Base-by-base conservation (phyloP, 2,329 filamentous ascomycete species). In the Xylaria sp. region DNA sequence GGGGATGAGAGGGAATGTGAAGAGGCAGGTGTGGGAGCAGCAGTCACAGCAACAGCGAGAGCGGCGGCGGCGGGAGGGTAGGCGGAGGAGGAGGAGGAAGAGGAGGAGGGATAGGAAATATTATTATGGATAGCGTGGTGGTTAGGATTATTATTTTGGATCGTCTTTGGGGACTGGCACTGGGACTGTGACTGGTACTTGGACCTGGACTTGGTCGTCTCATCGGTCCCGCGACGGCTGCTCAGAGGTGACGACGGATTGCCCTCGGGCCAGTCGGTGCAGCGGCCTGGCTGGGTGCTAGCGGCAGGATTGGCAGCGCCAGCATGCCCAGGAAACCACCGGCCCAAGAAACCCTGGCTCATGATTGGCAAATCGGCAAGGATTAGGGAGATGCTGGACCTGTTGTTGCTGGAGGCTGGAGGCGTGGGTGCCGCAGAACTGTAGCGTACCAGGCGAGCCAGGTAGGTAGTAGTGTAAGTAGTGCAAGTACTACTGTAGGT, bases 1-100 rank as follows among this genome's bases (percentile, higher is more conserved):
- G 75, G 77, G 66, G 76, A 76, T 65, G 76, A 76, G 77, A 80
- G 73, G 72, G 79, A 80, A 72, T 79, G 80, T 76, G 78, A 78
- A 72, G 78, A 80, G 74, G 80, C 78, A 77, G 80, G 77, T 75
- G 78, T 76, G 70, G 76, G 72, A 66, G 72, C 70, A 60, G 71
- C 70, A 68, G 68, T 70, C 41, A 43, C 59, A 48, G 52, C 57
- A 61, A 28, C 68, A 34, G 45, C 65, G 60, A 69, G 68, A 63
- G 65, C 71, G 68, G 65, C 70, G 67, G 68, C 70, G 69, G 74
- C 65, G 64, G 69, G 46, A 61, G 63, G 52, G 56, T 68, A 63
- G 64, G 63, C 56, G 60, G 63, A 60, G 55, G 70, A 46, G 7
- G 39, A 48, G 63, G 63, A 52, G 59, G 62, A 60, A 50, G 70